phyloP scores from a whole-genome alignment of 164 flowering plant species.

The Piper longum region DNA sequence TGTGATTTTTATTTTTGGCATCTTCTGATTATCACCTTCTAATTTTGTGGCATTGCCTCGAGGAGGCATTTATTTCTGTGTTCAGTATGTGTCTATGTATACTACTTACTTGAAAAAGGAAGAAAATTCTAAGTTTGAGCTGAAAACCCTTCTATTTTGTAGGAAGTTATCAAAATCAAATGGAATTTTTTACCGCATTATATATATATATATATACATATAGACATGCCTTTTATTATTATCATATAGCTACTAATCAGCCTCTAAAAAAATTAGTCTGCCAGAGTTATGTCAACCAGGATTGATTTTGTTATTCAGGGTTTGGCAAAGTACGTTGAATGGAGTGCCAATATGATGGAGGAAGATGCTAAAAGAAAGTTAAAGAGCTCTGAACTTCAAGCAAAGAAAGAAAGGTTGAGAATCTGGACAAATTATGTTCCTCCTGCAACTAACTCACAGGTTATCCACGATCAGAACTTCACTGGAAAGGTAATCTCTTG shows the following conservation, averaged over 20 bases:
- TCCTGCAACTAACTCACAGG: slow-evolving; percentile 81
- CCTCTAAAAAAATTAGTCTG: no score
- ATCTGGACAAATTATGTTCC: slow-evolving; percentile 87
- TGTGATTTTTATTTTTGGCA: neutral
- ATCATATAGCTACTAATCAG: no score
- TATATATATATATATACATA: no score
- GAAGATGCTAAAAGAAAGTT: slow-evolving; percentile 63
- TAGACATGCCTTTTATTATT: no score
- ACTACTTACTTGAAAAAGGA: no score
- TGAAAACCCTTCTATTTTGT: no score
- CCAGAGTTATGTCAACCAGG: no score
- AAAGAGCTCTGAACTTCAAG: slow-evolving; percentile 77
- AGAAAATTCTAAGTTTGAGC: no score
- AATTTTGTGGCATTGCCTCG: neutral
- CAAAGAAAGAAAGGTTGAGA: slow-evolving; percentile 64
- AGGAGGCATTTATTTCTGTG: neutral
- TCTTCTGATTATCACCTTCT: neutral
- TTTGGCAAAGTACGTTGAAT: slow-evolving; percentile 83
- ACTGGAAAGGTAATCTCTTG: slow-evolving; percentile 57
- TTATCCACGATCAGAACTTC: slow-evolving; percentile 87
- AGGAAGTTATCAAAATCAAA: no score
- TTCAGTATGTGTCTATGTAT: neutral
- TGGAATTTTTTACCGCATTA: no score
- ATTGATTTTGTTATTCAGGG: slow-evolving; percentile 34
- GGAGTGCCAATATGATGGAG: slow-evolving; percentile 98